phyloP scores from a whole-genome alignment of 2,329 filamentous ascomycete species.

The Aspergillus arachidicola region DNA sequence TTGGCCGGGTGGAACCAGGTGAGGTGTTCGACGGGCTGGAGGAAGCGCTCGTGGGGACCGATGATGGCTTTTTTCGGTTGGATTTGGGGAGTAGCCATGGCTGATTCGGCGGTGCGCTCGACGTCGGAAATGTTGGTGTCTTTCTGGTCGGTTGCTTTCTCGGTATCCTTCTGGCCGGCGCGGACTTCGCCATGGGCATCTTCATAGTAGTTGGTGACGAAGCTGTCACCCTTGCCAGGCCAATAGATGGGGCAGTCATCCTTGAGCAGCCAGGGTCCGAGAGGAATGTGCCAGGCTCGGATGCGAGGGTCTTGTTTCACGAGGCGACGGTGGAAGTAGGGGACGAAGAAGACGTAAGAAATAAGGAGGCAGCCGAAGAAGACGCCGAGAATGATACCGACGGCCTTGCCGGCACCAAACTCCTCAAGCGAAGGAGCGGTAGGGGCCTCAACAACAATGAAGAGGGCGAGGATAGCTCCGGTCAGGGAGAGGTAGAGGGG shows the following conservation, averaged over 20 bases:
- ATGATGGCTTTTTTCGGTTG: constrained; percentile 21
- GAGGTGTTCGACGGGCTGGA: constrained; percentile 22
- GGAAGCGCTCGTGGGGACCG: constrained; percentile 29
- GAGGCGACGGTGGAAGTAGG: constrained; percentile 32
- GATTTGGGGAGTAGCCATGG: constrained; percentile 23
- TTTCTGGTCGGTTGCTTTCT: constrained; percentile 11
- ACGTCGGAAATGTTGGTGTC: constrained; percentile 12
- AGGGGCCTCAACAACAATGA: constrained; percentile 55
- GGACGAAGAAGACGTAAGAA: constrained; percentile 28
- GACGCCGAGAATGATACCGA: constrained; percentile 30
- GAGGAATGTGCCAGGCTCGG: constrained; percentile 33
- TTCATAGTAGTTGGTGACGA: constrained; percentile 47
- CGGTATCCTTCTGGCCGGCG: constrained; percentile 18
- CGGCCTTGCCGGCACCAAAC: constrained; percentile 29
- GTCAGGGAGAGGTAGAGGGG: constrained; percentile 55
- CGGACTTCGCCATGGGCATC: constrained; percentile 29
- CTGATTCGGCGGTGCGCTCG: constrained; percentile 19
- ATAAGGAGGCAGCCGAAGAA: constrained; percentile 29
- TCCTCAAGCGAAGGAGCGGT: constrained; percentile 26
- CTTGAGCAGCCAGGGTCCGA: constrained; percentile 45
- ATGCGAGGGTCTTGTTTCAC: constrained; percentile 25
- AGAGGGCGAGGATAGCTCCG: constrained; percentile 55
- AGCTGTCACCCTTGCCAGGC: constrained; percentile 38
- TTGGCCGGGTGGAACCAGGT: constrained; percentile 24
- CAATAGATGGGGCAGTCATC: constrained; percentile 46